Percentiles rank a stretch among this genome's conserved stretches.
Conservation (phyloP, 768 basidiomycete genomes). For the Hygrocybe coccinea region DNA sequence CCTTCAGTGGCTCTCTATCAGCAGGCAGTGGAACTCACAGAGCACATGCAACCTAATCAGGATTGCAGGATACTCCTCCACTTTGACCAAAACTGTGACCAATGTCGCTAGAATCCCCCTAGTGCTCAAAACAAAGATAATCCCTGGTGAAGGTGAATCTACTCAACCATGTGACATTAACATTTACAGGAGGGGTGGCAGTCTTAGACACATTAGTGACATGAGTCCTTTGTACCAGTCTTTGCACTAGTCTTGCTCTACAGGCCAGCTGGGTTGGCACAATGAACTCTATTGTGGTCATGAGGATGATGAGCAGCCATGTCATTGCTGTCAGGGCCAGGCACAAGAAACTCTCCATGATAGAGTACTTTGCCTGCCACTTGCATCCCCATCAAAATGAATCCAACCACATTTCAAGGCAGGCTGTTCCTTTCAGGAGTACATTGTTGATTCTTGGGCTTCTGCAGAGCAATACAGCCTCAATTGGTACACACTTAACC, state of each 20-base stretch:
- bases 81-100: constrained; percentile 23
- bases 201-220: too few relatives aligned
- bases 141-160: constrained; percentile 29
- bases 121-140: constrained; percentile 32
- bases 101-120: constrained; percentile 40
- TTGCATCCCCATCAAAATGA: constrained; percentile 18
- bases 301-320: neutral
- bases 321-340: neutral
- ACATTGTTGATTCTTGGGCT: too few relatives aligned
- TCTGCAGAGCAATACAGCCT: too few relatives aligned
- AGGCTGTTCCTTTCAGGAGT: constrained; percentile 36
- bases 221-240: too few relatives aligned
- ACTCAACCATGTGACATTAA: constrained; percentile 32
- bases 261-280: constrained; percentile 44
- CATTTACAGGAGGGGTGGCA: constrained; percentile 16
- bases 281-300: neutral
- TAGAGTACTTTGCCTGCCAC: too few relatives aligned
- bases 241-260: too few relatives aligned
- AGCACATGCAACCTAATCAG: too few relatives aligned
- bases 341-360: constrained; percentile 22
- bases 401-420: constrained; percentile 26
- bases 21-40: constrained; percentile 21
- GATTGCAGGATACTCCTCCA: too few relatives aligned
- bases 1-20: constrained; percentile 18
- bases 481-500: constrained; percentile 29